Evolutionary conservation across 306 rosid species (phyloP).

Genomic region (Cucurbita ficifolia): DNA sequence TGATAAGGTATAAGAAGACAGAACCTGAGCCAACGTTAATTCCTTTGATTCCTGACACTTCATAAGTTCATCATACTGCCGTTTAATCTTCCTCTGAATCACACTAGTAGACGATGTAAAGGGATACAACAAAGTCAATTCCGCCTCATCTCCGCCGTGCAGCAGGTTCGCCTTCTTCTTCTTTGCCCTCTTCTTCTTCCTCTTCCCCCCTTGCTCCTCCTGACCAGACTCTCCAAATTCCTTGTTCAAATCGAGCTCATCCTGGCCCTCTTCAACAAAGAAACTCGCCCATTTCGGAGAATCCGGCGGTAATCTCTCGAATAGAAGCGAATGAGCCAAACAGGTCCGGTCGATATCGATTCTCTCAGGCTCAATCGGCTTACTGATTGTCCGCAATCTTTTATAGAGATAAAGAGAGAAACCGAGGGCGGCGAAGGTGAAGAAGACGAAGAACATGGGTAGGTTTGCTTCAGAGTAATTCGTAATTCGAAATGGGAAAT

Average conservation of each 20-base stretch:
- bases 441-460: constrained; percentile 27
- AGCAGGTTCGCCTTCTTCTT: constrained; percentile 32
- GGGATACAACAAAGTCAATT: constrained; percentile 45
- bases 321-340: constrained; percentile 23
- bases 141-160: constrained; percentile 26
- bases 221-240: constrained; percentile 13
- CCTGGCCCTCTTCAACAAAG: constrained; percentile 11
- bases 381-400: constrained; percentile 15
- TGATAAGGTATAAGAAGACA: background rate
- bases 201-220: constrained; percentile 29
- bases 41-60: constrained; percentile 44
- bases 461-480: constrained; percentile 10
- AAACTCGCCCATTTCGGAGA: constrained; percentile 38
- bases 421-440: constrained; percentile 18
- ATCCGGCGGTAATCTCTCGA: constrained; percentile 32
- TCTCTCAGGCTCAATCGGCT: constrained; percentile 12
- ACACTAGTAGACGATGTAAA: constrained; percentile 59
- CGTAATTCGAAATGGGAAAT: constrained; percentile 10
- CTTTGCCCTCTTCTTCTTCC: constrained; percentile 56
- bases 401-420: constrained; percentile 20
- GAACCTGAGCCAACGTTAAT: constrained; percentile 59
- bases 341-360: constrained; percentile 13
- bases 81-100: constrained; percentile 76
- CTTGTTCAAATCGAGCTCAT: constrained; percentile 9
- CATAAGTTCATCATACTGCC: constrained; percentile 63